Percentiles rank a stretch among this genome's conserved stretches.
These are phyloP conservation scores for Rutstroemia sp. DNA, from an alignment of 2,329 filamentous ascomycete species.

Conservation along the genomic window DNA sequence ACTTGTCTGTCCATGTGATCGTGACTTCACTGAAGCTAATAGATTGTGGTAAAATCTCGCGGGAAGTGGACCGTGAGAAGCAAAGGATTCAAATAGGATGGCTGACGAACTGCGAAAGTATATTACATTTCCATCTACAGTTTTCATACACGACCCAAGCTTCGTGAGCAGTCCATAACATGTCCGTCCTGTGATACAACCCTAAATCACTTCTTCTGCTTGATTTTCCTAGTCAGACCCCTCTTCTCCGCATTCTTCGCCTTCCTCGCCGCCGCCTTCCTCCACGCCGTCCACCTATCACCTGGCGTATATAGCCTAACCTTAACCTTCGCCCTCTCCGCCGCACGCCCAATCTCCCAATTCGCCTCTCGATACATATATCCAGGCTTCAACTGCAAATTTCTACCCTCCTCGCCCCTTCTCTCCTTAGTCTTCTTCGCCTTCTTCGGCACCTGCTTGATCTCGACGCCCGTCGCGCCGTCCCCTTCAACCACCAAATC, in stretches of 20 bases:
- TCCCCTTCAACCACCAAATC: conserved; percentile 15
- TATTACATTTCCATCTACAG: too few species aligned
- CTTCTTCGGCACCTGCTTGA: conserved; percentile 11
- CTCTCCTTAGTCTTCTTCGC: conserved; percentile 16
- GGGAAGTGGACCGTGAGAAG: too few species aligned
- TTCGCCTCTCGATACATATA: conserved; percentile 61
- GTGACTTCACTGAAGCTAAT: too few species aligned
- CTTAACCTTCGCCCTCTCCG: conserved; percentile 50
- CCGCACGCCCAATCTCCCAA: conserved; percentile 58
- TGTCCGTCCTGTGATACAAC: neutral
- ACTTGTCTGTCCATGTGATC: too few species aligned
- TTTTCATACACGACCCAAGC: neutral
- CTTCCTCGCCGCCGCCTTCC: conserved; percentile 45
- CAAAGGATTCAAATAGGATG: too few species aligned
- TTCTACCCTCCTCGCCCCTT: conserved; percentile 30
- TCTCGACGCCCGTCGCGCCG: conserved; percentile 4
- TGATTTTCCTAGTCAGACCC: conserved; percentile 39
- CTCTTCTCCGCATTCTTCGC: conserved; percentile 45
- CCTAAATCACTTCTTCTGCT: neutral
- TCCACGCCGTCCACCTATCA: conserved; percentile 55
- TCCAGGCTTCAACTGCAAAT: conserved; percentile 41
- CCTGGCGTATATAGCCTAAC: conserved; percentile 50
- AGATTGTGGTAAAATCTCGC: too few species aligned
- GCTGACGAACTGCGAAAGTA: too few species aligned
- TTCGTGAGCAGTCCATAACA: neutral